A percentile compares a stretch with the other conserved stretches of the same genome.
Conservation (phyloP, 2,329 filamentous ascomycete species). For the Stagonosporopsis vannaccii region DNA sequence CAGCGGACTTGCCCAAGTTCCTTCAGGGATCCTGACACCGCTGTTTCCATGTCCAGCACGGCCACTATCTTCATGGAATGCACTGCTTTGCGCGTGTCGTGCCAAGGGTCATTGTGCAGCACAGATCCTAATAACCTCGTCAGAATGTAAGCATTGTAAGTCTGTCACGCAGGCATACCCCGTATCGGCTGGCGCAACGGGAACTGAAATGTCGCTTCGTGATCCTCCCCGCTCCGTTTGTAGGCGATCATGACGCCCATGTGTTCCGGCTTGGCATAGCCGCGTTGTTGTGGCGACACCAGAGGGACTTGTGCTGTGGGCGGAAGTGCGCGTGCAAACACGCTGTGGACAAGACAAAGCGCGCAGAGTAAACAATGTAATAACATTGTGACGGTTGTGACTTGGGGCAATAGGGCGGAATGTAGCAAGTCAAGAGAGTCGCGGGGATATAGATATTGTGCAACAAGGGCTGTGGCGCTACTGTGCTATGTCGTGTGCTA, state of each 20-base stretch:
- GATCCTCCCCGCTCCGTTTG: conserved; percentile 8
- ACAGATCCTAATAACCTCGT: background rate
- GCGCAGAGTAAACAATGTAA: background rate
- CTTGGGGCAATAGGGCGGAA: background rate
- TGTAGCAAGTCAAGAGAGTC: background rate
- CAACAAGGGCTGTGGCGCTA: background rate
- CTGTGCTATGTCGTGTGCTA: conserved; percentile 9
- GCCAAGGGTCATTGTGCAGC: background rate
- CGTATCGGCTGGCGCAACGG: conserved; percentile 17
- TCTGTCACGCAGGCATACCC: background rate
- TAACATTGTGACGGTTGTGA: background rate
- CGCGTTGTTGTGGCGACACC: background rate
- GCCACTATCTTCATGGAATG: conserved; percentile 25
- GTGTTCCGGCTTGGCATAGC: background rate
- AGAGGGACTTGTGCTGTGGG: conserved; percentile 1
- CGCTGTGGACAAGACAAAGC: background rate
- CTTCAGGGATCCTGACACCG: conserved; percentile 21
- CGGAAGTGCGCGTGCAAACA: background rate
- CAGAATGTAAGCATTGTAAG: background rate
- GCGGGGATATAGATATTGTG: background rate
- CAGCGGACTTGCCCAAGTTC: conserved; percentile 29
- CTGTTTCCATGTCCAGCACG: conserved; percentile 20
- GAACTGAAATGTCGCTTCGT: conserved; percentile 24
- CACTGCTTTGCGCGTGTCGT: conserved; percentile 8
- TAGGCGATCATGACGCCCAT: conserved; percentile 3